Evolutionary conservation across 2,329 filamentous ascomycete species (phyloP).

Genomic region (Colletotrichum neosansevieriae): DNA sequence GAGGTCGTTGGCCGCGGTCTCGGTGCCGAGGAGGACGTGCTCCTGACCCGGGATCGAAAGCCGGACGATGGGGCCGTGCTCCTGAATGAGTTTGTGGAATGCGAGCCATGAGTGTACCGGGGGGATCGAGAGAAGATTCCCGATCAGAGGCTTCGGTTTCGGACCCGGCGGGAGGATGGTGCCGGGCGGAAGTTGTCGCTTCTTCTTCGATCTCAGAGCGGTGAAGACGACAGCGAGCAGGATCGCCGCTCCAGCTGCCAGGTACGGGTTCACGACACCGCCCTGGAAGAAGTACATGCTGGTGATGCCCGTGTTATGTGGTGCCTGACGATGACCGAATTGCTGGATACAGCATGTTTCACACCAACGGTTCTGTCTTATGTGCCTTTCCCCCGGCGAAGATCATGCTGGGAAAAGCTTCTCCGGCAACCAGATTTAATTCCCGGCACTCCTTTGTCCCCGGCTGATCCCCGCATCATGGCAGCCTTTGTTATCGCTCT

Average conservation of each 20-base stretch:
- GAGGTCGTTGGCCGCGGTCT: constrained; percentile 56
- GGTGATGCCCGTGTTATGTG: background rate
- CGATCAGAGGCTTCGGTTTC: constrained; percentile 42
- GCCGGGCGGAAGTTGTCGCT: constrained; percentile 22
- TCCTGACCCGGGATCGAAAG: constrained; percentile 56
- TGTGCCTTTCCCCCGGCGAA: background rate
- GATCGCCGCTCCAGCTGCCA: constrained; percentile 13
- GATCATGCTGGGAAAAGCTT: background rate
- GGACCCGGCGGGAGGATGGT: constrained; percentile 35
- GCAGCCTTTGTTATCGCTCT: constrained; percentile 3
- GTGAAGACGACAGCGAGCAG: constrained; percentile 14
- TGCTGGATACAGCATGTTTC: constrained; percentile 1
- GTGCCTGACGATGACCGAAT: background rate
- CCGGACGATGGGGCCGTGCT: constrained; percentile 56
- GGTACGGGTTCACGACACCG: constrained; percentile 17
- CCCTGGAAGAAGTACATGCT: background rate
- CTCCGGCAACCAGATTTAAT: background rate
- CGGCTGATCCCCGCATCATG: constrained; percentile 13
- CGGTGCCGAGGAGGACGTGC: constrained; percentile 52
- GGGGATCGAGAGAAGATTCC: constrained; percentile 52
- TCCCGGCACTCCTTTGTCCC: constrained; percentile 22
- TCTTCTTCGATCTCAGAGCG: background rate
- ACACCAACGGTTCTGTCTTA: background rate
- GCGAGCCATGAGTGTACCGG: constrained; percentile 54
- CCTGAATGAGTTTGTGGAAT: constrained; percentile 52